Conservation (phyloP, 75 land plant genomes). For the Ceratopteris richardii region DNA sequence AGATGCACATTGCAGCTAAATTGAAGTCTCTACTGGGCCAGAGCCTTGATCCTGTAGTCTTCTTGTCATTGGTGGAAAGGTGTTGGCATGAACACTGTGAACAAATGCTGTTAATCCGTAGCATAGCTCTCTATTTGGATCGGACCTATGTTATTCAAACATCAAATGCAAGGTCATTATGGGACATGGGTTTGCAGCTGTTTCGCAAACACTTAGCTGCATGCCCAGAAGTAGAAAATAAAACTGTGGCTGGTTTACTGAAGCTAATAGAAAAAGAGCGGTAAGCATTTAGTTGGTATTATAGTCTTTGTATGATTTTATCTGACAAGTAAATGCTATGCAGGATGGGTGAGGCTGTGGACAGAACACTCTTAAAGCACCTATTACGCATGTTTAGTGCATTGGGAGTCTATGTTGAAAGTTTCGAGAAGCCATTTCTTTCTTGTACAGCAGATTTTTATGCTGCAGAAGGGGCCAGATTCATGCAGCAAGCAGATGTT, state of each 20-base stretch:
- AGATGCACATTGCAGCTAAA: conserved; percentile 64
- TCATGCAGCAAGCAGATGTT: conserved; percentile 96
- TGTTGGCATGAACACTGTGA: conserved; percentile 99
- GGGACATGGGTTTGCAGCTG: conserved; percentile 99
- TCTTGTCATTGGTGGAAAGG: conserved; percentile 82
- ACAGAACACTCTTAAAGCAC: conserved; percentile 83
- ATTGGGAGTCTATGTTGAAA: conserved; percentile 86
- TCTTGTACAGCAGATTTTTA: conserved; percentile 90
- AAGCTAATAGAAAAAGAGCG: conserved; percentile 91
- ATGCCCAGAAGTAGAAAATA: conserved; percentile 86
- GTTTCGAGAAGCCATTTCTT: conserved; percentile 92
- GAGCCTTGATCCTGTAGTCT: conserved; percentile 88
- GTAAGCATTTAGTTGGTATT: conserved; percentile 25
- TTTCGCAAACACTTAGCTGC: conserved; percentile 86
- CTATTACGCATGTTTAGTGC: conserved; percentile 97
- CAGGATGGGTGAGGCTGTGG: conserved; percentile 95
- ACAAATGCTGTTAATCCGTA: conserved; percentile 93
- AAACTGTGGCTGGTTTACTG: conserved; percentile 88
- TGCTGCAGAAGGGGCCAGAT: conserved; percentile 89
- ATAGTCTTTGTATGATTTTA: neutral
- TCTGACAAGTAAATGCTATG: neutral
- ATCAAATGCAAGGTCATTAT: conserved; percentile 75
- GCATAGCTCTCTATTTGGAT: conserved; percentile 93
- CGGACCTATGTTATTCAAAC: conserved; percentile 96
- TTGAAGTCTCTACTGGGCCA: conserved; percentile 72